A percentile compares a stretch with the other conserved stretches of the same genome.
These are phyloP conservation scores for Tetrapyrgos nigripes DNA, from an alignment of 1,284 basidiomycete species.

Conservation along the genomic window DNA sequence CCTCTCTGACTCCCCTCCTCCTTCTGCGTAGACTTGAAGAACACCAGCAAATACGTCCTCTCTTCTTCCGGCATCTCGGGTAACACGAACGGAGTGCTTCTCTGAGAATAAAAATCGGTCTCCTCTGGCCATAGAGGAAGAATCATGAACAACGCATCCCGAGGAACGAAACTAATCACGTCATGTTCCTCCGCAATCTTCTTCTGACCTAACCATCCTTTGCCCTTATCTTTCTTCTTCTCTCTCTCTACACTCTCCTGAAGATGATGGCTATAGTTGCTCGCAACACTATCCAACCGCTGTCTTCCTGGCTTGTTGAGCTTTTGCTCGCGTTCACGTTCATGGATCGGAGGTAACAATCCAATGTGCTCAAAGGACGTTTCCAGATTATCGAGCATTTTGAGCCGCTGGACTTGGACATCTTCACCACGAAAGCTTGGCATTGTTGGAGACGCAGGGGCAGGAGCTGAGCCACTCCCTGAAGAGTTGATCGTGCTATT, in stretches of 20 bases:
- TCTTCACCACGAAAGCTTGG: neutral
- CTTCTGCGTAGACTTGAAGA: conserved; percentile 9
- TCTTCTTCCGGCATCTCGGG: conserved; percentile 7
- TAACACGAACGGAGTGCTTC: conserved; percentile 4
- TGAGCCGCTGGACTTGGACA: neutral
- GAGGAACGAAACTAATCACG: conserved; percentile 10
- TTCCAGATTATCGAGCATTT: conserved; percentile 10
- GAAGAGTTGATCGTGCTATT: neutral
- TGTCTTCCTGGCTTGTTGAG: neutral
- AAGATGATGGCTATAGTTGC: neutral
- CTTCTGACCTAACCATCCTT: neutral
- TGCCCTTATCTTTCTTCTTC: neutral
- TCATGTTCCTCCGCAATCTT: neutral
- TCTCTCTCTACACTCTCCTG: neutral
- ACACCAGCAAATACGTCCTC: conserved; percentile 13
- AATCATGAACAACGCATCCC: conserved; percentile 17
- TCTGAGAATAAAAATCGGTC: conserved; percentile 12
- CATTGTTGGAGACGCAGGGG: too few relatives aligned
- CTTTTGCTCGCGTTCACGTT: neutral
- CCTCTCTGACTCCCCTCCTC: neutral
- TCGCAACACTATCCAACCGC: neutral
- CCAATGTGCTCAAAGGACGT: conserved; percentile 17
- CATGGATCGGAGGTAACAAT: conserved; percentile 10
- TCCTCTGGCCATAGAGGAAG: conserved; percentile 19
- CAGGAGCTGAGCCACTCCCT: neutral